Conservation (phyloP, 495 filamentous ascomycete species). For the Cenococcum geophilum region DNA sequence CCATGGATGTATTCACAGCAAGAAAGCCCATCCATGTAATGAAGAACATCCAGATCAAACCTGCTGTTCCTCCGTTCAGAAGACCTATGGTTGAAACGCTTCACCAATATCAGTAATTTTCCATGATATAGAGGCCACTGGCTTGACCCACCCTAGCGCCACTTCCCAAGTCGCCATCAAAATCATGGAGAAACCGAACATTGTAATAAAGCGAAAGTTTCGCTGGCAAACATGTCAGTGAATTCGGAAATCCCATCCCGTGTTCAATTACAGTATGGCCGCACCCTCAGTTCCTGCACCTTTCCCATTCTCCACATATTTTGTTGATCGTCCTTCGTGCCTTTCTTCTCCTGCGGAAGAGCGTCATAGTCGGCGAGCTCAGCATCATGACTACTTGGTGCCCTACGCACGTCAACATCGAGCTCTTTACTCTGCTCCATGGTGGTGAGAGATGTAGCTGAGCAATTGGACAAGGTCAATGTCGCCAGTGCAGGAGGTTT, state of each 20-base stretch:
- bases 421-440: no score
- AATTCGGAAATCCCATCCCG: neutral
- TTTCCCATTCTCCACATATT: conserved; percentile 29
- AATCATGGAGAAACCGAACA: conserved; percentile 29
- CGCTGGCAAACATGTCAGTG: conserved; percentile 7
- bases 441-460: no score
- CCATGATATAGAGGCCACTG: neutral
- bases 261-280: neutral
- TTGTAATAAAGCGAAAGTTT: conserved; percentile 28
- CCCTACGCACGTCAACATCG: no score
- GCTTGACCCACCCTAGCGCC: conserved; percentile 18
- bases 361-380: no score
- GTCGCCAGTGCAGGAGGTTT: no score
- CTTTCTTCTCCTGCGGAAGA: no score
- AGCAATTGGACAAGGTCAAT: no score
- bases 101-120: neutral
- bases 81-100: conserved; percentile 25
- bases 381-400: no score
- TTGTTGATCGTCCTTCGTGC: conserved; percentile 15
- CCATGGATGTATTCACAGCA: conserved; percentile 16
- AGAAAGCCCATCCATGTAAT: conserved; percentile 20
- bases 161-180: conserved; percentile 29
- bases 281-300: conserved; percentile 24
- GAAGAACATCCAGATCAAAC: conserved; percentile 26
- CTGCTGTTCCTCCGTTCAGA: conserved; percentile 36